A percentile compares a stretch with the other conserved stretches of the same genome.
Conservation (phyloP, 768 basidiomycete genomes). For the Psilocybe cubensis region DNA sequence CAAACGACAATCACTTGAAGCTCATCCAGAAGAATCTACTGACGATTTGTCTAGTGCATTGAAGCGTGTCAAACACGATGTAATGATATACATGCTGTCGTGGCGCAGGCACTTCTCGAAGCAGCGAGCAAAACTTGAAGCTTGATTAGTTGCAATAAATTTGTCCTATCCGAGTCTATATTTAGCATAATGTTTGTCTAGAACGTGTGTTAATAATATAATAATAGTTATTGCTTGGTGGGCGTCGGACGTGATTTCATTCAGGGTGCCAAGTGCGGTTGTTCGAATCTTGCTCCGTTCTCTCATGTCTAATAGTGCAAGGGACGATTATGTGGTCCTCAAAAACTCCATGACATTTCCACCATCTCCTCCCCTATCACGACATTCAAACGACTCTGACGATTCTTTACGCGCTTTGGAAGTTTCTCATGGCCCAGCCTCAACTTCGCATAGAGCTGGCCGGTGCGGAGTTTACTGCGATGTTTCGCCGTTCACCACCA, state of each 20-base stretch:
- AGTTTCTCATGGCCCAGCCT: conserved; percentile 63
- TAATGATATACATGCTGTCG: conserved; percentile 74
- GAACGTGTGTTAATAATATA: neutral
- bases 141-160: neutral
- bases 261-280: neutral
- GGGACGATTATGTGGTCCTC: conserved; percentile 49
- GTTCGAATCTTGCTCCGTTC: neutral
- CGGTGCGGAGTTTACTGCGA: conserved; percentile 27
- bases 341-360: conserved; percentile 46
- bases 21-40: neutral
- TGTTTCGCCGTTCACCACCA: neutral
- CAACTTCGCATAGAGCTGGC: conserved; percentile 32
- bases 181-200: neutral
- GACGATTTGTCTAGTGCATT: conserved; percentile 54
- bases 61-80: conserved; percentile 72
- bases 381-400: conserved; percentile 62
- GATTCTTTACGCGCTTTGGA: conserved; percentile 82
- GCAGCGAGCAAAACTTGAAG: conserved; percentile 3
- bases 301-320: conserved; percentile 41
- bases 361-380: conserved; percentile 39
- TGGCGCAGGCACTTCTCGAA: conserved; percentile 70
- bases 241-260: neutral
- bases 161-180: neutral
- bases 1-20: conserved; percentile 8
- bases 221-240: neutral